These are phyloP conservation scores for Aspergillus nomiae DNA, from an alignment of 2,329 filamentous ascomycete genomes.

Conservation along the genomic window DNA sequence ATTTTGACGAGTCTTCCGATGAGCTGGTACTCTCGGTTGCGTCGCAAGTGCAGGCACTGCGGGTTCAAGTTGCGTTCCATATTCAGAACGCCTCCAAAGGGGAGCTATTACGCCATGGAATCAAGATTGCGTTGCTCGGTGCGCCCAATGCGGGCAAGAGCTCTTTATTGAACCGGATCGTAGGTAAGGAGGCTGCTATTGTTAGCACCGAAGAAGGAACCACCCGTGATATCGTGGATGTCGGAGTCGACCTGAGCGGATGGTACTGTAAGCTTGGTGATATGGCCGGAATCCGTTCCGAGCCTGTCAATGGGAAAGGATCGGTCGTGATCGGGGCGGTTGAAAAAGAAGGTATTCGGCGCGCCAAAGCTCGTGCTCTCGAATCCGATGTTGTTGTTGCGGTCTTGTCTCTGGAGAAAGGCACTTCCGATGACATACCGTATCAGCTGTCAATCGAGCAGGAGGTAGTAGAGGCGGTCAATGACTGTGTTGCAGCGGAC, in stretches of 20 bases:
- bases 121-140: conserved; percentile 81
- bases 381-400: conserved; percentile 85
- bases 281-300: conserved; percentile 79
- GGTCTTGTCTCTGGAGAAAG: conserved; percentile 71
- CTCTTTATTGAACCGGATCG: conserved; percentile 84
- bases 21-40: conserved; percentile 72
- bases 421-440: conserved; percentile 27
- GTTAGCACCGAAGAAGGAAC: conserved; percentile 92
- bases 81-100: conserved; percentile 76
- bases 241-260: conserved; percentile 82
- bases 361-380: conserved; percentile 77
- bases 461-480: conserved; percentile 59
- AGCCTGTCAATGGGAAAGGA: conserved; percentile 15
- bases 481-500: conserved; percentile 50
- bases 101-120: conserved; percentile 81
- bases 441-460: conserved; percentile 50
- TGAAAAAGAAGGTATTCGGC: conserved; percentile 85
- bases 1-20: conserved; percentile 84
- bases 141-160: conserved; percentile 96
- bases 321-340: conserved; percentile 64
- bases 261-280: conserved; percentile 94
- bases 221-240: conserved; percentile 90
- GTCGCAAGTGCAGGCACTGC: conserved; percentile 62
- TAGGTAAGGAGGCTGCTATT: conserved; percentile 91
- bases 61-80: conserved; percentile 66